Evolutionary conservation across 495 filamentous ascomycete genomes (phyloP).

Genomic region (Geoglossum glabrum): DNA sequence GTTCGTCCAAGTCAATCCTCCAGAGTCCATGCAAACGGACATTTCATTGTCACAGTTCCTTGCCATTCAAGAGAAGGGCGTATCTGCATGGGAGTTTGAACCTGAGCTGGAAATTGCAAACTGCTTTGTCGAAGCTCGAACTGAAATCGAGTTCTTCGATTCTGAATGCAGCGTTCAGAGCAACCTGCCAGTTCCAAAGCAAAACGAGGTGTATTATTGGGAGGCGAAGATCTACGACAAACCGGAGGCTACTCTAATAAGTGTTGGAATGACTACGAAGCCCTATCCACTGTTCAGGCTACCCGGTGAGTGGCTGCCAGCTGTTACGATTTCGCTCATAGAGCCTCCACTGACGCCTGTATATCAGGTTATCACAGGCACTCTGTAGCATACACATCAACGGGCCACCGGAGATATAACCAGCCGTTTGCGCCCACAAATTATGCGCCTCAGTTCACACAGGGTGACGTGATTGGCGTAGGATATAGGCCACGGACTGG

Average conservation of each 20-base stretch:
- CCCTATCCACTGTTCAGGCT: conserved; percentile 89
- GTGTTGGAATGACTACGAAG: conserved; percentile 85
- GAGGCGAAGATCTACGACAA: conserved; percentile 97
- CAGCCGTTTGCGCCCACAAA: conserved; percentile 63
- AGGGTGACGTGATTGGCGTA: conserved; percentile 91
- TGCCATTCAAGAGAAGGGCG: conserved; percentile 96
- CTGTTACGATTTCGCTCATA: not conserved
- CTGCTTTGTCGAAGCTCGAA: conserved; percentile 90
- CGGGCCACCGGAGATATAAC: conserved; percentile 69
- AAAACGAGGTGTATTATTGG: conserved; percentile 99
- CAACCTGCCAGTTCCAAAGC: conserved; percentile 90
- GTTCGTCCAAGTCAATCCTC: conserved; percentile 83
- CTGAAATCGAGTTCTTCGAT: conserved; percentile 97
- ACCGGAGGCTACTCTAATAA: conserved; percentile 65
- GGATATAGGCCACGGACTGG: conserved; percentile 89
- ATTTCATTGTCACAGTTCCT: conserved; percentile 95
- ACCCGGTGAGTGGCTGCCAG: conserved; percentile 41
- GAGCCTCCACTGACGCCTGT: not conserved
- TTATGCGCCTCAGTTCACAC: conserved; percentile 67
- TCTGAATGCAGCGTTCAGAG: conserved; percentile 93
- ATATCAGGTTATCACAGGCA: conserved; percentile 69
- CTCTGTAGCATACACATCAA: conserved; percentile 77
- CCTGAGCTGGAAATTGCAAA: conserved; percentile 96
- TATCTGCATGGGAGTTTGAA: conserved; percentile 97
- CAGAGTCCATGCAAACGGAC: conserved; percentile 87